A percentile compares a stretch with the other conserved stretches of the same genome.
These are phyloP conservation scores for Coemansia sp. DNA, from an alignment of 192 early-diverging fungal genomes.

Conservation along the genomic window DNA sequence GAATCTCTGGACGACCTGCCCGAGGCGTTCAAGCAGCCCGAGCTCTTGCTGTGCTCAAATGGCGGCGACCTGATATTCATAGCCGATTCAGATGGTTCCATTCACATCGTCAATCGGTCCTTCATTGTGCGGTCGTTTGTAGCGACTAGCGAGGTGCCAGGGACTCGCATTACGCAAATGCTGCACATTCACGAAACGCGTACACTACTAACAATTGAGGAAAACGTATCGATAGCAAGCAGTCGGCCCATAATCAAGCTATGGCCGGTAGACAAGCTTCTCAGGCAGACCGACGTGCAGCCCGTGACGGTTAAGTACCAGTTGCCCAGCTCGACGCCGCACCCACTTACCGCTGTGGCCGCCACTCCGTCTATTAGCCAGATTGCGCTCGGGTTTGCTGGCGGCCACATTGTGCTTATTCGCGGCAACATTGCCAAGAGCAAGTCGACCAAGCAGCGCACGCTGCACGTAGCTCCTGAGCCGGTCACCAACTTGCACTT, in stretches of 20 bases:
- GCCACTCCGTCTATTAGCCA: constrained; percentile 71
- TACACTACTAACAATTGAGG: constrained; percentile 70
- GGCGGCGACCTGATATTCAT: constrained; percentile 49
- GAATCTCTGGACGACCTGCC: constrained; percentile 43
- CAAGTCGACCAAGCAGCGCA: constrained; percentile 71
- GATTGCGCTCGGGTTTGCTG: constrained; percentile 88
- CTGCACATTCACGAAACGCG: constrained; percentile 76
- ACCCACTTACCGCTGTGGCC: constrained; percentile 47
- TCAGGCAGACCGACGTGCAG: constrained; percentile 39
- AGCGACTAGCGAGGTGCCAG: constrained; percentile 53
- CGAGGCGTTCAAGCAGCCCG: constrained; percentile 35
- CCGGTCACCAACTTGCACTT: constrained; percentile 73
- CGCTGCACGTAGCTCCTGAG: constrained; percentile 81
- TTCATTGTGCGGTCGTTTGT: constrained; percentile 66
- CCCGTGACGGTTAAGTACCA: constrained; percentile 40
- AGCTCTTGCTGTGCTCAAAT: constrained; percentile 46
- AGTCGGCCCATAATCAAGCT: constrained; percentile 39
- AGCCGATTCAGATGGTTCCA: constrained; percentile 39
- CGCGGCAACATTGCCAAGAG: constrained; percentile 80
- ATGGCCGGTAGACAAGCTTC: constrained; percentile 45
- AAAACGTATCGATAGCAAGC: constrained; percentile 30
- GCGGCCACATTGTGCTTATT: constrained; percentile 83
- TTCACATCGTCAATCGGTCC: constrained; percentile 66
- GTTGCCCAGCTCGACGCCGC: constrained; percentile 34
- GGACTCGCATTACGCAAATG: constrained; percentile 76